A percentile compares a stretch with the other conserved stretches of the same genome.
These are phyloP conservation scores for Wakefieldia striispora DNA, from an alignment of 768 basidiomycete species.

Conservation along the genomic window DNA sequence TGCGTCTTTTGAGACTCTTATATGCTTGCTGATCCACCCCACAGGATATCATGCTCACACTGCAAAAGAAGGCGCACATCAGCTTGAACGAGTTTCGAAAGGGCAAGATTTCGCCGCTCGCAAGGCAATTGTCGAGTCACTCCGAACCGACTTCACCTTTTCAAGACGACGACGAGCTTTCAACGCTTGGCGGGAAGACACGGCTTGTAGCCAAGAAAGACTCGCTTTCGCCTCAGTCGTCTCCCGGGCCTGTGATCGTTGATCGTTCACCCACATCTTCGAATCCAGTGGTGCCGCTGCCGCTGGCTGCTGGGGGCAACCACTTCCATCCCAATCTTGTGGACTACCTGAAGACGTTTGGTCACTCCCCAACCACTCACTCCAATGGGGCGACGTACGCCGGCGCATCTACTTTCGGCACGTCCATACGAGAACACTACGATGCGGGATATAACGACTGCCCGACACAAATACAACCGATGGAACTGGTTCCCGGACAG, in stretches of 20 bases:
- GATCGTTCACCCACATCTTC: conserved; percentile 70
- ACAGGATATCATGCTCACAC: conserved; percentile 61
- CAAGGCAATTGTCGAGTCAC: conserved; percentile 33
- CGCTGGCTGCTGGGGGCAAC: conserved; percentile 50
- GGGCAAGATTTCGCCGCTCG: conserved; percentile 48
- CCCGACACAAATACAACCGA: conserved; percentile 27
- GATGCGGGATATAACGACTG: conserved; percentile 22
- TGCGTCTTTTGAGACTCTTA: neutral
- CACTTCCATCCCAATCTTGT: conserved; percentile 61
- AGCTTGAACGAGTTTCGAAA: conserved; percentile 63
- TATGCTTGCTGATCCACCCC: conserved; percentile 7
- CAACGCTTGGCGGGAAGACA: conserved; percentile 63
- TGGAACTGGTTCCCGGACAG: conserved; percentile 32
- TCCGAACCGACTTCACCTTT: conserved; percentile 42
- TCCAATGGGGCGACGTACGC: conserved; percentile 22
- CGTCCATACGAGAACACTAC: conserved; percentile 25
- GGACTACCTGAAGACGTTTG: conserved; percentile 69
- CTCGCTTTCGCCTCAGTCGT: conserved; percentile 49
- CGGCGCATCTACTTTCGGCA: conserved; percentile 24
- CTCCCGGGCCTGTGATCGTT: conserved; percentile 34
- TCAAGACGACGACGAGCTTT: conserved; percentile 61
- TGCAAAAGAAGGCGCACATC: conserved; percentile 64
- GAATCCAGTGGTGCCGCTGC: conserved; percentile 72
- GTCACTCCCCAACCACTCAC: conserved; percentile 23
- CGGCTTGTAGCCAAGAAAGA: conserved; percentile 63